Conservation (phyloP, 1,284 basidiomycete species). For the Leccinum subrobustum region DNA sequence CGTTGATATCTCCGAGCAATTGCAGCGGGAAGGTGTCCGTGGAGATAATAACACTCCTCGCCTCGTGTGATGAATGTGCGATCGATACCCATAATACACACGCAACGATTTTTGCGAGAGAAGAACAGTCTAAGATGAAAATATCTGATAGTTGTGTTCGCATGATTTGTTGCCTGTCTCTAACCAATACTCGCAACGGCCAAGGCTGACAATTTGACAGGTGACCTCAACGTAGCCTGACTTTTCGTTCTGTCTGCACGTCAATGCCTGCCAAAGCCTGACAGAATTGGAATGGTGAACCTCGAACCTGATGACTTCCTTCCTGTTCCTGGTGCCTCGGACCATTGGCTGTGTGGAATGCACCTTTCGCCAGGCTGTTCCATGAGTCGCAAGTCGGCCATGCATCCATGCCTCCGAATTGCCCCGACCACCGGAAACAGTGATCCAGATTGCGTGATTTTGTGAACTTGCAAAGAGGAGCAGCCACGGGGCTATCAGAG, state of each 20-base stretch:
- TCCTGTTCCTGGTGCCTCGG: constrained; percentile 28
- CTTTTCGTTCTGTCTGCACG: constrained; percentile 1
- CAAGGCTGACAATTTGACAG: neutral
- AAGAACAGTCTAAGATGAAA: neutral
- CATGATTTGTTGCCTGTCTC: neutral
- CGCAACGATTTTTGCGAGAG: neutral
- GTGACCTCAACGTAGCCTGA: neutral
- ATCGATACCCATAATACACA: constrained; percentile 2
- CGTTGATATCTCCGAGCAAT: constrained; percentile 8
- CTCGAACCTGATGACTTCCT: neutral
- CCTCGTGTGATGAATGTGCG: neutral
- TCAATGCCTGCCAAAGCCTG: neutral
- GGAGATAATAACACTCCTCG: constrained; percentile 9
- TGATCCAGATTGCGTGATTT: neutral
- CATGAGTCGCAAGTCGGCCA: constrained; percentile 14
- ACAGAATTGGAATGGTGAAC: neutral
- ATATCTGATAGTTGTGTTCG: neutral
- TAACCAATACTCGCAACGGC: neutral
- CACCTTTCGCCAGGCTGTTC: constrained; percentile 13
- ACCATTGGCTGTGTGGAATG: constrained; percentile 16
- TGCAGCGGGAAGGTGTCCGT: constrained; percentile 4
- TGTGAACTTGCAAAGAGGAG: neutral
- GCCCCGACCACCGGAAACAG: constrained; percentile 4
- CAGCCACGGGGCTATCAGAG: neutral
- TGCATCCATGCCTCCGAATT: constrained; percentile 8